Percentiles rank a stretch among this genome's conserved stretches.
These are phyloP conservation scores for Lonicera japonica DNA, from an alignment of 129 eudicot genomes.

Conservation along the genomic window DNA sequence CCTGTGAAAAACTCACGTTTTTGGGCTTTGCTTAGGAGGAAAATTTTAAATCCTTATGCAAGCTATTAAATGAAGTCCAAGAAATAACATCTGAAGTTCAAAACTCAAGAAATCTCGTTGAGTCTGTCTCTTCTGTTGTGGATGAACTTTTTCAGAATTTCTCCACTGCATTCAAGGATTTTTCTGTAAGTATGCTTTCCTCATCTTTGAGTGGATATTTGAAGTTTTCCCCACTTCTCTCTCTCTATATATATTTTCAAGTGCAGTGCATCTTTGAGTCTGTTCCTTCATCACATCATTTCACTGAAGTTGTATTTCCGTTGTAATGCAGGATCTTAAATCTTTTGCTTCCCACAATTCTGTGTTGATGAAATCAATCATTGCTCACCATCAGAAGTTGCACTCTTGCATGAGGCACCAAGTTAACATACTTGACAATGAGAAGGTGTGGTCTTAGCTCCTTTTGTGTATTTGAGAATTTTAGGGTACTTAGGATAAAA, in stretches of 20 bases:
- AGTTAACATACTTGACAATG: slow-evolving; percentile 52
- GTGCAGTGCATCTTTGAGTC: background rate
- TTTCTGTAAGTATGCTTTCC: slow-evolving; percentile 49
- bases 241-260: too few relatives aligned
- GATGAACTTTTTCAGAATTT: slow-evolving; percentile 55
- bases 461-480: slow-evolving; percentile 2
- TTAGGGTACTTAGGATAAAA: too few relatives aligned
- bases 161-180: slow-evolving; percentile 20
- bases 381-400: slow-evolving; percentile 34
- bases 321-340: slow-evolving; percentile 48
- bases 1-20: slow-evolving; percentile 10
- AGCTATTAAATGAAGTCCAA: slow-evolving; percentile 39
- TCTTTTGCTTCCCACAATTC: slow-evolving; percentile 36
- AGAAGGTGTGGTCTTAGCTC: slow-evolving; percentile 52
- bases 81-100: slow-evolving; percentile 53
- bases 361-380: slow-evolving; percentile 34
- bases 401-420: slow-evolving; percentile 39
- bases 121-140: slow-evolving; percentile 36
- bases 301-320: background rate
- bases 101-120: slow-evolving; percentile 32
- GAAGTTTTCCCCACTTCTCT: background rate
- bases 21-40: slow-evolving; percentile 33
- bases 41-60: slow-evolving; percentile 27
- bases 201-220: background rate
- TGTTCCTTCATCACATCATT: background rate